A percentile compares a stretch with the other conserved stretches of the same genome.
phyloP scores from a whole-genome alignment of 257 asterid species.

The Parsonsia alboflavescens region DNA sequence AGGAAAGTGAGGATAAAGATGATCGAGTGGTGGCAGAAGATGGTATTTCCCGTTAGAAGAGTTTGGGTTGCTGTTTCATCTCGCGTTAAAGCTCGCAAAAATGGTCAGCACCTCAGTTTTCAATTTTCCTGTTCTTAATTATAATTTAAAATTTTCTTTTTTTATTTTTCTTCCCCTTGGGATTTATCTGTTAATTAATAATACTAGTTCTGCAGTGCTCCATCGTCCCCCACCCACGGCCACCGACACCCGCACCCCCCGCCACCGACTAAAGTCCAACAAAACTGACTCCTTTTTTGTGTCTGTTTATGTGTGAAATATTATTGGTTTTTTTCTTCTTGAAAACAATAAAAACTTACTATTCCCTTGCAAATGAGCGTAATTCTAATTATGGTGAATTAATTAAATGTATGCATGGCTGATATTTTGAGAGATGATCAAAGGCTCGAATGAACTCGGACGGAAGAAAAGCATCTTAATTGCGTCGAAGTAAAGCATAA shows the following conservation, averaged over 20 bases:
- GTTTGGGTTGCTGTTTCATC: conserved; percentile 63
- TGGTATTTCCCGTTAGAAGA: conserved; percentile 72
- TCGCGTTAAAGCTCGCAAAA: conserved; percentile 58
- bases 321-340: neutral
- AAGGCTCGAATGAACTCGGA: too few species aligned
- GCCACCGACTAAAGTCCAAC: neutral
- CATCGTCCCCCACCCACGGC: neutral
- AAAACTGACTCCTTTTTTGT: neutral
- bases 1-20: conserved; percentile 49
- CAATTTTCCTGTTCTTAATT: too few species aligned
- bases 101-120: conserved; percentile 32
- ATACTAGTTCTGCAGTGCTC: neutral
- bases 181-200: neutral
- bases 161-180: neutral
- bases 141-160: too few species aligned
- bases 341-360: too few species aligned
- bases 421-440: neutral
- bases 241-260: neutral
- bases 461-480: too few species aligned
- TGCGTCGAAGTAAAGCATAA: conserved; percentile 18
- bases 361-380: too few species aligned
- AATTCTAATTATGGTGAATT: too few species aligned
- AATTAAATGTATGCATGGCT: neutral
- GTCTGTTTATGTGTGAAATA: neutral
- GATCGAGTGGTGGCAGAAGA: conserved; percentile 72